These are phyloP conservation scores for Tarenaya hassleriana DNA, from an alignment of 345 rosid species.

Conservation along the genomic window DNA sequence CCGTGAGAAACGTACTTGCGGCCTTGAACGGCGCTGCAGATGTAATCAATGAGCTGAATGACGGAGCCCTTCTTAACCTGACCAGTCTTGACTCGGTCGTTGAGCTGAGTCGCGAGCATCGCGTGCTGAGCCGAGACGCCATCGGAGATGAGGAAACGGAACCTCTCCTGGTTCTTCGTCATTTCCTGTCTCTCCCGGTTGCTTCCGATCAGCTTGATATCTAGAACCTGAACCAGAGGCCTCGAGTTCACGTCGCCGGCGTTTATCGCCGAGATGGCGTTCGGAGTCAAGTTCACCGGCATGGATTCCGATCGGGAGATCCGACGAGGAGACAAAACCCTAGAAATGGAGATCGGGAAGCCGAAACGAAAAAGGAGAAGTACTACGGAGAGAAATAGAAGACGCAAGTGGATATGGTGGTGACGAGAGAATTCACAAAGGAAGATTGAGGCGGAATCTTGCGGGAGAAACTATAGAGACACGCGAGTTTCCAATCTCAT, in stretches of 20 bases:
- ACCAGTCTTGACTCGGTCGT: slow-evolving; percentile 54
- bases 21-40: slow-evolving; percentile 61
- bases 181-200: slow-evolving; percentile 38
- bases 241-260: slow-evolving; percentile 70
- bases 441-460: not conserved
- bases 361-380: not conserved
- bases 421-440: not conserved
- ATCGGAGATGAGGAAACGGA: slow-evolving; percentile 64
- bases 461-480: not conserved
- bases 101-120: slow-evolving; percentile 80
- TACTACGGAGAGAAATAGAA: not conserved
- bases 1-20: slow-evolving; percentile 43
- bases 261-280: slow-evolving; percentile 56
- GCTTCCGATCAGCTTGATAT: slow-evolving; percentile 52
- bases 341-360: slow-evolving; percentile 9
- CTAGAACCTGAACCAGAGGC: slow-evolving; percentile 77
- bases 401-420: not conserved
- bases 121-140: slow-evolving; percentile 61
- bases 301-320: slow-evolving; percentile 26
- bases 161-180: slow-evolving; percentile 30
- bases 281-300: slow-evolving; percentile 69
- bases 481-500: too few relatives aligned
- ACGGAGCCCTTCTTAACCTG: slow-evolving; percentile 68
- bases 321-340: slow-evolving; percentile 13
- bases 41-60: slow-evolving; percentile 75